Evolutionary conservation across 441 rosid genomes (phyloP).

Genomic region (Aleurites moluccanus): DNA sequence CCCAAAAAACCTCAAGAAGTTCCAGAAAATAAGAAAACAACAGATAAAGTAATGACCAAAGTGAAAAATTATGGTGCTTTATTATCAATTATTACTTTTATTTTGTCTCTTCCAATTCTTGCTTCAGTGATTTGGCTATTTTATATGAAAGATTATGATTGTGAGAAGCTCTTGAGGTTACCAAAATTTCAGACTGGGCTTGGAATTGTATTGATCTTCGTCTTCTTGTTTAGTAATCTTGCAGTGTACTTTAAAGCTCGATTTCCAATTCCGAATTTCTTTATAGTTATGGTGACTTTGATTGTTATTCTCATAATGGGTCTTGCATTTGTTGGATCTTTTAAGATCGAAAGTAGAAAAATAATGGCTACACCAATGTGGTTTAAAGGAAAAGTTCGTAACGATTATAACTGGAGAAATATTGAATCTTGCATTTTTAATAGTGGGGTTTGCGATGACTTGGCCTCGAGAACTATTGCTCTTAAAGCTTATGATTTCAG

Average conservation of each 20-base stretch:
- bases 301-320: conserved; percentile 56
- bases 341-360: conserved; percentile 45
- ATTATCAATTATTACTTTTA: conserved; percentile 38
- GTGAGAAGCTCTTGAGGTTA: conserved; percentile 58
- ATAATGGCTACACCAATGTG: conserved; percentile 59
- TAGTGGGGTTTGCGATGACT: conserved; percentile 42
- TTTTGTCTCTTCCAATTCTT: conserved; percentile 58
- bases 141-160: conserved; percentile 69
- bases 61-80: conserved; percentile 35
- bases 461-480: conserved; percentile 27
- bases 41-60: not conserved
- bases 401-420: conserved; percentile 46
- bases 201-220: conserved; percentile 44
- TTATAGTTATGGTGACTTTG: conserved; percentile 51
- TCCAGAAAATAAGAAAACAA: not conserved
- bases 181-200: conserved; percentile 53
- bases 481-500: conserved; percentile 41
- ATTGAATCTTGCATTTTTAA: conserved; percentile 65
- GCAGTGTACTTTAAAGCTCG: conserved; percentile 39
- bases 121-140: conserved; percentile 62
- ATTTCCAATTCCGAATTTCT: conserved; percentile 48
- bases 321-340: conserved; percentile 53
- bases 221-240: conserved; percentile 47
- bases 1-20: not conserved
- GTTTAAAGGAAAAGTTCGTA: conserved; percentile 48